A percentile compares a stretch with the other conserved stretches of the same genome.
These are phyloP conservation scores for Aspergillus sp. DNA, from an alignment of 2,329 filamentous ascomycete genomes.

Conservation along the genomic window DNA sequence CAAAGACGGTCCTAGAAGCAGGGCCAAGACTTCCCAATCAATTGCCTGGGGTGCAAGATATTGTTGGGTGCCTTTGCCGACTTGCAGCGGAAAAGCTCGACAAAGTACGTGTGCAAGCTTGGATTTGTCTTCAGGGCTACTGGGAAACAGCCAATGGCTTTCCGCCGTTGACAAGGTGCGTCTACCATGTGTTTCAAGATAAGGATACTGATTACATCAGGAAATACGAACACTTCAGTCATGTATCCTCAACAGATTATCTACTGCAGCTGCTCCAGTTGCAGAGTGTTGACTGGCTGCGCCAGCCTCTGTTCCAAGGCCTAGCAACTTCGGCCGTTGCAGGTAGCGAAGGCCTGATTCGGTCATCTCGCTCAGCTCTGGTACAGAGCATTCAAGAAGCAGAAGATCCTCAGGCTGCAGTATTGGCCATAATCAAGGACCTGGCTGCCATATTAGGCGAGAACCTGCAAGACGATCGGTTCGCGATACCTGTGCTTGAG, in stretches of 20 bases:
- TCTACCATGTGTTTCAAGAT: constrained; percentile 13
- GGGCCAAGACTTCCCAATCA: constrained; percentile 11
- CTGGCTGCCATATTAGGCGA: constrained; percentile 58
- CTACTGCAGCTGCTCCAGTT: constrained; percentile 45
- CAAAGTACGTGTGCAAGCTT: constrained; percentile 67
- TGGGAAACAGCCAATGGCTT: constrained; percentile 41
- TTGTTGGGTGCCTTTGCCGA: constrained; percentile 56
- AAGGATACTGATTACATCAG: constrained; percentile 27
- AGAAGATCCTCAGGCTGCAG: constrained; percentile 38
- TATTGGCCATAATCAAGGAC: constrained; percentile 52
- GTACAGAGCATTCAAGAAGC: constrained; percentile 34
- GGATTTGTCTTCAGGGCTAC: constrained; percentile 44
- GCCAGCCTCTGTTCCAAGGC: constrained; percentile 43
- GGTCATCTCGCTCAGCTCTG: constrained; percentile 45
- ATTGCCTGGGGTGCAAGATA: constrained; percentile 23
- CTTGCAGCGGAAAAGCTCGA: constrained; percentile 88
- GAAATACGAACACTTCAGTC: constrained; percentile 46
- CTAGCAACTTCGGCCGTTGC: constrained; percentile 47
- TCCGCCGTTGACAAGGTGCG: constrained; percentile 45
- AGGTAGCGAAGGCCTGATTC: constrained; percentile 48
- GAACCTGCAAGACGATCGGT: constrained; percentile 64
- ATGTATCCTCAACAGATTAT: constrained; percentile 48
- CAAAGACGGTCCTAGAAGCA: constrained; percentile 46
- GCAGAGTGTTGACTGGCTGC: constrained; percentile 39
- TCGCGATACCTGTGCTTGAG: constrained; percentile 74